Evolutionary conservation across 2,329 filamentous ascomycete genomes (phyloP), one percentile per base, ranked within the genome.

Genomic region (Arachnomyces sp.): DNA sequence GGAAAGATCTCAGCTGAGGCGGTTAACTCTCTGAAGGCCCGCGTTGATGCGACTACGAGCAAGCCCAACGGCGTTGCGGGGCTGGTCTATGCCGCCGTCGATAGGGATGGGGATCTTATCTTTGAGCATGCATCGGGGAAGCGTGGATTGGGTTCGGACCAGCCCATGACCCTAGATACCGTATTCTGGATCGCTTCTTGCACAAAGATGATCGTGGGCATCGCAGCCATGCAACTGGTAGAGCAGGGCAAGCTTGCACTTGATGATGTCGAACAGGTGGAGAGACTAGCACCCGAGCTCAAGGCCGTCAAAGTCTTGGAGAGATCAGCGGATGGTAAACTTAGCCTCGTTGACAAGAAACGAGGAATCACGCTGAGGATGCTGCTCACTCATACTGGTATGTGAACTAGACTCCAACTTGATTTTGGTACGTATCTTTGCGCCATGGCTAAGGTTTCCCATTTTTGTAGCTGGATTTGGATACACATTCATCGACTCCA

Each of bases 221-320:
- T 78, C 11, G 72, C 73, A 1, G 68, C 63, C 34, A 75, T 80
- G 72, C 75, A 79, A 52, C 66, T 75, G 1, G 74, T 78, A 1
- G 76, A 79, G 50, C 58, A 67, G 38, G 73, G 71, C 0, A 46
- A 54, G 7, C 48, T 78, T 13, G 57, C 48, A 1, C 57, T 78
- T 0, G 75, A 78, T 37, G 68, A 75, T 43, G 60, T 57, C 0
- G 59, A 62, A 0, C 62, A 70, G 38, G 55, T 72, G 0, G 72
- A 74, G 44, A 57, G 48, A 3, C n/a, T 69, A 59, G 14, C 73
- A 9, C 21, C 69, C 0, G 75, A 78, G 50, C 57, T 78, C 9
- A 68, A 60, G 46, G 55, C 56, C 2, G 52, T 74, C 3, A 61
- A 72, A 44, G 65, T 77, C n/a, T 50, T 74, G 31, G 52, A 51